Conservation (phyloP, 345 rosid species). For the Eucalyptus regnans region DNA sequence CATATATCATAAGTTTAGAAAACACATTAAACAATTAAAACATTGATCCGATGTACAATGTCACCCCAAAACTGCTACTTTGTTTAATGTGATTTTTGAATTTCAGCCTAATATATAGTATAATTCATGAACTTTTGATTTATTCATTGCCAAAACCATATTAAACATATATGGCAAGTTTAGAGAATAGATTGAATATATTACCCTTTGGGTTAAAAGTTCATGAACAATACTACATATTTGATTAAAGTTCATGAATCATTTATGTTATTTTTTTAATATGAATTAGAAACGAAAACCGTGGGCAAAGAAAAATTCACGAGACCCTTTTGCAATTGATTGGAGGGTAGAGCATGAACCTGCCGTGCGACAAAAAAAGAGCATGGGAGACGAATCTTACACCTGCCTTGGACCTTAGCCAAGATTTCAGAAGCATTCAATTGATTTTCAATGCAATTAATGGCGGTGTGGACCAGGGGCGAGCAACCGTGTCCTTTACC, state of each 20-base stretch:
- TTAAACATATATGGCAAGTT: rapidly evolving
- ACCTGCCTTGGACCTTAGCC: neutral
- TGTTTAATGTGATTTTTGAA: rapidly evolving
- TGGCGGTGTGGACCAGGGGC: neutral
- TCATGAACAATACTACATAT: neutral
- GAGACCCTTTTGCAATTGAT: neutral
- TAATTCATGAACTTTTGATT: too few relatives aligned
- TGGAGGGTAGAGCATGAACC: neutral
- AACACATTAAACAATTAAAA: too few relatives aligned
- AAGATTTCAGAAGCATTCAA: neutral
- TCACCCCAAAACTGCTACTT: too few relatives aligned
- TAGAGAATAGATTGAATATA: neutral
- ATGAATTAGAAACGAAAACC: too few relatives aligned
- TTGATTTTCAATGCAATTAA: neutral
- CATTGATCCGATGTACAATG: rapidly evolving
- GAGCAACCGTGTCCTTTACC: neutral
- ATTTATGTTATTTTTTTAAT: too few relatives aligned
- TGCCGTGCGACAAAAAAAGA: neutral
- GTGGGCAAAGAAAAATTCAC: neutral
- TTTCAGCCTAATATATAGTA: rapidly evolving
- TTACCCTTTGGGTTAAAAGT: neutral
- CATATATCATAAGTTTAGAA: too few relatives aligned
- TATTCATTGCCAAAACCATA: too few relatives aligned
- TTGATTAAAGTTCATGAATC: too few relatives aligned
- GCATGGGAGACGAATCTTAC: neutral